Evolutionary conservation across 2,329 filamentous ascomycete species (phyloP), one percentile per base, ranked within the genome.

Genomic region (Nothopassalora personata): DNA sequence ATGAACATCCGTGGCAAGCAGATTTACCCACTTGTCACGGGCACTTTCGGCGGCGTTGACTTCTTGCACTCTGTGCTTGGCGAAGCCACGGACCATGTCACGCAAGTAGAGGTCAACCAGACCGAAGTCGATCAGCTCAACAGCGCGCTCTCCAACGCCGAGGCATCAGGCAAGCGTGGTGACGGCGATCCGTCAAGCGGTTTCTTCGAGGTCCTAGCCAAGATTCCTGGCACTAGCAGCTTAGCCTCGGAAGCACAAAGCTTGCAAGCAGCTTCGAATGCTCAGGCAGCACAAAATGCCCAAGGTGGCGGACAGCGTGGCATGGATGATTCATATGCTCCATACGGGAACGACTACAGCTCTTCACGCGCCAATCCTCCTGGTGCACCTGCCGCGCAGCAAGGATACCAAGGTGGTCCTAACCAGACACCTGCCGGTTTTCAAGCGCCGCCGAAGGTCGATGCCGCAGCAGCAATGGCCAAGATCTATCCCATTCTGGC

Each of bases 401-500:
- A 73, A 51, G 28, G 46, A 28, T 49, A 49, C 13, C 76, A 77
- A 55, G 76, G 77, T 49, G 76, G 75, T 19, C 70, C 72, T 4
- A 63, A 47, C 28, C 53, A 55, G 43, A 55, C 53, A 30, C 36
- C 55, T 8, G 15, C 39, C 18, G 18, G 48, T 31, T 68, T 69
- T 23, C 60, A 66, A 56, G 59, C 62, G 10, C 64, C 64, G 31
- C 64, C 64, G 2, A 66, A 61, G 19, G 56, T 66, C 13, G 64
- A 66, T 50, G 60, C 64, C 7, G 60, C 60, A 23, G 74, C 65
- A 45, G 68, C 77, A 27, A 74, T 79, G 36, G 71, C 72, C 0
- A 77, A 95, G 75, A 97, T 99, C 65, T 97, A 97, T 70, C 94
- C 94, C 0, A 96, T 99, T 60, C 82, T 99, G 0, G 83, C 90